Percentiles rank a stretch among this genome's conserved stretches.
Evolutionary conservation across 148 eudicot species (phyloP).

Genomic region (Camellia lanceoleosa): DNA sequence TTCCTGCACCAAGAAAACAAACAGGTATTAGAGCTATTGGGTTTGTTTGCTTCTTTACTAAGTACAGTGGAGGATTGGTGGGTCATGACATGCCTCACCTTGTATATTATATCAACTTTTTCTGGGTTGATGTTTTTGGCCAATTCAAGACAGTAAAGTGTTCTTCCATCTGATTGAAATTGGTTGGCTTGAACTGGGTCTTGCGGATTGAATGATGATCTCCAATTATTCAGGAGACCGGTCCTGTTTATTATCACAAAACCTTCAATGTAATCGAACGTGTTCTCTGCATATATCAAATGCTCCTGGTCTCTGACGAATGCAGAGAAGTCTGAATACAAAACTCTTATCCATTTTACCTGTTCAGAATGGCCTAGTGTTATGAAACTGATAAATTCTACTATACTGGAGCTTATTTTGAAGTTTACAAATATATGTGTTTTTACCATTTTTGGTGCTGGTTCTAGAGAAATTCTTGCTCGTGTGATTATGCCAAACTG

Average conservation of each 20-base stretch:
- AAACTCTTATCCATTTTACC: slow-evolving; percentile 93
- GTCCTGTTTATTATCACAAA: slow-evolving; percentile 62
- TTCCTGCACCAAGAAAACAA: slow-evolving; percentile 44
- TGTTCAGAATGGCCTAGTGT: slow-evolving; percentile 21
- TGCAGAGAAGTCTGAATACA: slow-evolving; percentile 69
- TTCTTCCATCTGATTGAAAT: slow-evolving; percentile 65
- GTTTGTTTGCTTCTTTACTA: neutral
- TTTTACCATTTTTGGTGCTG: slow-evolving; percentile 67
- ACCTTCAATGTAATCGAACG: slow-evolving; percentile 84
- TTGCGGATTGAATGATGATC: slow-evolving; percentile 72
- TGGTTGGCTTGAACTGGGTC: slow-evolving; percentile 67
- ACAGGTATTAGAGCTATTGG: slow-evolving; percentile 4
- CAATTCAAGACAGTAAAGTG: slow-evolving; percentile 68
- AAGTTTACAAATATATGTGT: neutral
- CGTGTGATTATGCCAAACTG: slow-evolving; percentile 84
- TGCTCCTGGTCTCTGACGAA: slow-evolving; percentile 77
- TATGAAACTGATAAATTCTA: neutral
- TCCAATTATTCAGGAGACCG: slow-evolving; percentile 75
- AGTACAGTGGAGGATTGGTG: neutral
- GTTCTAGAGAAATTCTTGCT: slow-evolving; percentile 69
- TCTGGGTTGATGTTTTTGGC: slow-evolving; percentile 56
- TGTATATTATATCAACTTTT: slow-evolving; percentile 27
- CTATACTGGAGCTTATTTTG: neutral
- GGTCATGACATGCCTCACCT: slow-evolving; percentile 37
- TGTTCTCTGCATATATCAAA: slow-evolving; percentile 46